Evolutionary conservation across 805 yeast genomes (phyloP).

Genomic region (Torulaspora quercuum): DNA sequence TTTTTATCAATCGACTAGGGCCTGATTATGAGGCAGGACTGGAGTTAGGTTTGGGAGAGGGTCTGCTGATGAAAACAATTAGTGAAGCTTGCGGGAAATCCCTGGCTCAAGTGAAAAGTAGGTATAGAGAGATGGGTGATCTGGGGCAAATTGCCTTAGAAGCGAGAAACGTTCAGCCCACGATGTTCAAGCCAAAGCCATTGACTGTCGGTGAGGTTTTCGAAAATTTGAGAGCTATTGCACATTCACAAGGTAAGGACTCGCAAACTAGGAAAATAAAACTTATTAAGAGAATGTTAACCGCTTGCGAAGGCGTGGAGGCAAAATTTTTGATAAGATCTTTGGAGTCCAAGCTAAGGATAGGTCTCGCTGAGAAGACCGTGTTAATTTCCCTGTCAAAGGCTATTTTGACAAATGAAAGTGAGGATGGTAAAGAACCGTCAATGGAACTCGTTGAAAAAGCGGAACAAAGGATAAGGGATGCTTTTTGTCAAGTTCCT

Average conservation of each 20-base stretch:
- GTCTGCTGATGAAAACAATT: slow-evolving; percentile 80
- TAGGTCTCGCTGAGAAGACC: slow-evolving; percentile 91
- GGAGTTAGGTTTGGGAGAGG: slow-evolving; percentile 92
- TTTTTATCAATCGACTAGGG: slow-evolving; percentile 83
- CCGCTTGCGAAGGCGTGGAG: slow-evolving; percentile 81
- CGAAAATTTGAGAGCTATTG: slow-evolving; percentile 68
- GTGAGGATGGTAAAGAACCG: slow-evolving; percentile 34
- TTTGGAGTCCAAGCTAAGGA: slow-evolving; percentile 86
- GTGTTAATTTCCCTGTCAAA: slow-evolving; percentile 81
- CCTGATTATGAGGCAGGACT: slow-evolving; percentile 91
- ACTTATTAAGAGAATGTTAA: slow-evolving; percentile 75
- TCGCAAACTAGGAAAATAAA: slow-evolving; percentile 77
- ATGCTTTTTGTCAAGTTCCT: slow-evolving; percentile 86
- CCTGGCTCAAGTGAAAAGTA: slow-evolving; percentile 62
- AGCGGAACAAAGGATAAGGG: slow-evolving; percentile 78
- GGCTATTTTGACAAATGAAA: slow-evolving; percentile 68
- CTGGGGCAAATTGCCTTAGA: slow-evolving; percentile 83
- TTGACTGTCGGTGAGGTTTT: slow-evolving; percentile 73
- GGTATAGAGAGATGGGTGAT: slow-evolving; percentile 80
- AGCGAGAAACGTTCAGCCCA: slow-evolving; percentile 79
- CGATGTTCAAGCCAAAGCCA: slow-evolving; percentile 90
- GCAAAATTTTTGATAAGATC: slow-evolving; percentile 89
- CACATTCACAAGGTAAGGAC: slow-evolving; percentile 71
- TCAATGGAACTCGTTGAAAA: slow-evolving; percentile 46
- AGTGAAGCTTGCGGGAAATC: slow-evolving; percentile 88